A percentile compares a stretch with the other conserved stretches of the same genome.
These are phyloP conservation scores for Yamadazyma jaroonii DNA, from an alignment of 1,139 yeast species.

Conservation along the genomic window DNA sequence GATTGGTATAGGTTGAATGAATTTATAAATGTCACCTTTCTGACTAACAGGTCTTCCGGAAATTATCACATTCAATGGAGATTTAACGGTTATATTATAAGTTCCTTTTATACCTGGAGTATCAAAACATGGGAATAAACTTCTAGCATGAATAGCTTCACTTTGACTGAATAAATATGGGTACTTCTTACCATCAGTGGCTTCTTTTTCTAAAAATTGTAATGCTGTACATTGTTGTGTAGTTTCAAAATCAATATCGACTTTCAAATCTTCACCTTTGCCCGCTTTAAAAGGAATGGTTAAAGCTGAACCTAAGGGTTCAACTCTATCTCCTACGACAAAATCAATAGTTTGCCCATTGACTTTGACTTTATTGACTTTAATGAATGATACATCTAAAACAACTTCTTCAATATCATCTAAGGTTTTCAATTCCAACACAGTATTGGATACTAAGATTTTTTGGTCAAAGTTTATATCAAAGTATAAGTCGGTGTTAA, in stretches of 20 bases:
- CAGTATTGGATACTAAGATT: constrained; percentile 55
- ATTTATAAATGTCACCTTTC: constrained; percentile 30
- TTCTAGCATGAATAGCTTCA: constrained; percentile 88
- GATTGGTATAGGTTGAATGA: constrained; percentile 76
- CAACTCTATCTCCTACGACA: constrained; percentile 46
- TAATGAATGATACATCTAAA: constrained; percentile 69
- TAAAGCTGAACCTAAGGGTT: constrained; percentile 68
- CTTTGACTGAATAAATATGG: constrained; percentile 89
- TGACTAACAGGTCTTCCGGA: constrained; percentile 53
- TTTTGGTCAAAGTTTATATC: constrained; percentile 55
- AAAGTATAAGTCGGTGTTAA: constrained; percentile 50
- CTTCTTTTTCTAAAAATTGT: constrained; percentile 77
- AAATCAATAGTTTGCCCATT: constrained; percentile 36
- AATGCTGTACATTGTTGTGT: constrained; percentile 78
- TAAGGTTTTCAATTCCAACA: constrained; percentile 34
- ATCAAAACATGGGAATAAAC: constrained; percentile 87
- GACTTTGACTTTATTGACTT: constrained; percentile 44
- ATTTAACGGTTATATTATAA: constrained; percentile 56
- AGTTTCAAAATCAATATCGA: constrained; percentile 58
- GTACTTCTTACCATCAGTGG: constrained; percentile 68
- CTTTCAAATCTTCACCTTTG: constrained; percentile 19
- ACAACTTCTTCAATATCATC: constrained; percentile 30
- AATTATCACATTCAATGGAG: constrained; percentile 67
- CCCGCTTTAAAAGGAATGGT: constrained; percentile 25
- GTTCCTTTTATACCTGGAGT: constrained; percentile 82